A percentile compares a stretch with the other conserved stretches of the same genome.
phyloP scores from a whole-genome alignment of 805 yeast species.

The Candida morakotiae region DNA sequence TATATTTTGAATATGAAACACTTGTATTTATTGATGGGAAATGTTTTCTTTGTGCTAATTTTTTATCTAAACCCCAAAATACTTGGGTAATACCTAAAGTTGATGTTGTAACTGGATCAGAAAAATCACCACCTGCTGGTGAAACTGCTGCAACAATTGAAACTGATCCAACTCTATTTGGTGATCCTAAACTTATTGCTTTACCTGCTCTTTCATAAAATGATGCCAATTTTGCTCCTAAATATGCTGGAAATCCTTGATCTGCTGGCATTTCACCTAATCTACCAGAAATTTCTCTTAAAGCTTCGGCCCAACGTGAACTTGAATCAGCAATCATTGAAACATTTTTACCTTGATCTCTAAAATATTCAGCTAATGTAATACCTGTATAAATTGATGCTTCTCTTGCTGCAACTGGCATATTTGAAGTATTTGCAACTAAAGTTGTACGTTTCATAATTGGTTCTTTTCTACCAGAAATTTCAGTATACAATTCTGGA shows the following conservation, averaged over 20 bases:
- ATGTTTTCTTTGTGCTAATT: conserved; percentile 98
- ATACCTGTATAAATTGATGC: conserved; percentile 99
- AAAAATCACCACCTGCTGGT: conserved; percentile 99
- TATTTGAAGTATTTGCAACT: conserved; percentile 97
- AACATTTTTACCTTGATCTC: conserved; percentile 99
- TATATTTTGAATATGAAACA: conserved; percentile 95
- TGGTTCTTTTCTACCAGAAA: conserved; percentile 92
- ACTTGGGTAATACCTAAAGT: conserved; percentile 99
- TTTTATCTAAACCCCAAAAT: conserved; percentile 99
- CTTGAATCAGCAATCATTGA: conserved; percentile 99
- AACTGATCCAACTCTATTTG: conserved; percentile 94
- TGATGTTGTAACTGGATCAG: conserved; percentile 98
- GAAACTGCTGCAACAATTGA: conserved; percentile 99
- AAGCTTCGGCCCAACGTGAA: conserved; percentile 99
- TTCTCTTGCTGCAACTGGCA: conserved; percentile 99
- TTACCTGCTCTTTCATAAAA: conserved; percentile 99
- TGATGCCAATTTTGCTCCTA: conserved; percentile 98
- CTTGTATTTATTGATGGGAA: conserved; percentile 98
- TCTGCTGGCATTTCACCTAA: conserved; percentile 99
- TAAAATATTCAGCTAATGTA: conserved; percentile 96
- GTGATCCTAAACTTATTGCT: conserved; percentile 92
- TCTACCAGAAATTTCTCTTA: conserved; percentile 99
- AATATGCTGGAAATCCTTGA: conserved; percentile 99
- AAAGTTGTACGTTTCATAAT: conserved; percentile 99
- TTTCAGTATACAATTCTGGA: conserved; percentile 93